Conservation (phyloP, 1,284 basidiomycete genomes). For the Leccinum subrobustum region DNA sequence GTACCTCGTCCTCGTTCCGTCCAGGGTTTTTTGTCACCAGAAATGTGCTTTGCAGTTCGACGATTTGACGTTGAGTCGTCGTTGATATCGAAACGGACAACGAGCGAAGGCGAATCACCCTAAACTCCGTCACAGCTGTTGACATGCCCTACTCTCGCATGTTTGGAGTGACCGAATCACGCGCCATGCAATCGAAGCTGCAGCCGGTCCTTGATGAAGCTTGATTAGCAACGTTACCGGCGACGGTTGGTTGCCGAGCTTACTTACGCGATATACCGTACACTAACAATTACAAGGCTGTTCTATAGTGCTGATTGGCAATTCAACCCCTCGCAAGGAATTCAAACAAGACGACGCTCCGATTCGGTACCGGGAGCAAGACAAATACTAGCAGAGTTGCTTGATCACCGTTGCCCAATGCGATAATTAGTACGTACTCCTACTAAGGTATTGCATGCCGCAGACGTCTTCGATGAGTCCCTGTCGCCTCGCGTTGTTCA, state of each 20-base stretch:
- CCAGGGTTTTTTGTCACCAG: no score
- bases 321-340: neutral
- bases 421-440: neutral
- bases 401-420: neutral
- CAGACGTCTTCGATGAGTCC: neutral
- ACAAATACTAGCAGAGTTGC: neutral
- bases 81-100: slow-evolving; percentile 14
- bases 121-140: no score
- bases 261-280: neutral
- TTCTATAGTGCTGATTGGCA: neutral
- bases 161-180: neutral
- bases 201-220: neutral
- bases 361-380: neutral
- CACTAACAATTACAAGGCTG: neutral
- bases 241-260: neutral
- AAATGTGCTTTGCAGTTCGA: slow-evolving; percentile 5
- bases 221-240: neutral
- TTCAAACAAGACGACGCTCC: neutral
- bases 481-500: neutral
- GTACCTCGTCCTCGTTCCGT: neutral
- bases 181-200: neutral
- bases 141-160: neutral
- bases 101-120: slow-evolving; percentile 11
- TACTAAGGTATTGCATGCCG: neutral
- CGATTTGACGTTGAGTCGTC: no score